Evolutionary conservation across 257 asterid species (phyloP), one percentile per base, ranked within the genome.

Genomic region (Marsdenia floribunda): DNA sequence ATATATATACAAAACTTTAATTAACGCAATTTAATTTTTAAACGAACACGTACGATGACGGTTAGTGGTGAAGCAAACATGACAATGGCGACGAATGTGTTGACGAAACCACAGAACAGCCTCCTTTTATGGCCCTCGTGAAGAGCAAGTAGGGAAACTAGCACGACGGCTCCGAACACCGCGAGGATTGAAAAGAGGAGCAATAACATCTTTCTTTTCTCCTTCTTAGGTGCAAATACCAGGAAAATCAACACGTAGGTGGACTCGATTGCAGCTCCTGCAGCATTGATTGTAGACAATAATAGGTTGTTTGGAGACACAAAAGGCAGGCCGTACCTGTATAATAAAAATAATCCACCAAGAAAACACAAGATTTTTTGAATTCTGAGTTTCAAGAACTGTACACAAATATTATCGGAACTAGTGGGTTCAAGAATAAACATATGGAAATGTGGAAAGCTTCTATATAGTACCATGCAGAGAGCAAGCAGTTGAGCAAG

Each of bases 271-370:
- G 33, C 91, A 19, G 87, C 93, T 3, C 97, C 97, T 3, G 93
- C 80, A 24, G 89, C 96, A 22, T 92, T 92, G 46, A 90, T 83
- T 3, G 92, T 87, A 1, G 96, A 87, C 18, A 93, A 90, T 1
- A 90, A 85, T 63, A 93, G 61, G 79, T 93, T 93, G 85, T 93
- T 82, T 6, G 90, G 90, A 15, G 98, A 91, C 77, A 91, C 96
- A 75, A 93, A 91, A 1, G 97, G 96, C 85, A 91, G 68, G 1
- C 97, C 98, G 52, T 93, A 93, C 97, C 98, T 93, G 79, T 66
- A 46, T 70, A 70, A 65, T 75, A 40, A 40, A 40, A 40, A 40
- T 40, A 40, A 40, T 40, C 6, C 44, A 40, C 6, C n/a, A n/a
- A n/a, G n/a, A n/a, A n/a, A n/a, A n/a, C n/a, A n/a, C n/a, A n/a